These are phyloP conservation scores for Penicillium paneum DNA, from an alignment of 2,329 filamentous ascomycete genomes.

Conservation along the genomic window DNA sequence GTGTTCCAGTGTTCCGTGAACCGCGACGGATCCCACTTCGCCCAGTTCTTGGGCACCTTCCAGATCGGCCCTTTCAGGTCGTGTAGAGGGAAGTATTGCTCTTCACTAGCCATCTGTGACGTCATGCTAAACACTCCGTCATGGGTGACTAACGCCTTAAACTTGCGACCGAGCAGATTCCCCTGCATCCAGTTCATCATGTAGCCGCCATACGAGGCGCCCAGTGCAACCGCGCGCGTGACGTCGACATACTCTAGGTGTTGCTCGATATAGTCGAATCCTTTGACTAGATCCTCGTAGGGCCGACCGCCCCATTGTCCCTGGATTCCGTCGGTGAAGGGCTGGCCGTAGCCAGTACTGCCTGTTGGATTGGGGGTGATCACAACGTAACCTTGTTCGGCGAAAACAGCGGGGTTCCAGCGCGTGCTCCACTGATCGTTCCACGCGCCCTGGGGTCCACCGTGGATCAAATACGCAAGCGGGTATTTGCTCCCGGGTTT, in stretches of 20 bases:
- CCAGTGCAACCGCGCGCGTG: slow-evolving; percentile 51
- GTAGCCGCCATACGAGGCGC: slow-evolving; percentile 58
- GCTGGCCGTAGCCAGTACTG: slow-evolving; percentile 56
- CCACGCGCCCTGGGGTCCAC: slow-evolving; percentile 52
- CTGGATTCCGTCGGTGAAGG: slow-evolving; percentile 52
- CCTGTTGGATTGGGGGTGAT: slow-evolving; percentile 60
- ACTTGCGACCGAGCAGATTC: slow-evolving; percentile 53
- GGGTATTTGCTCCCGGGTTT: slow-evolving; percentile 50
- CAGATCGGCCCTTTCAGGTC: slow-evolving; percentile 52
- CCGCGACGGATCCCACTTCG: slow-evolving; percentile 56
- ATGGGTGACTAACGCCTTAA: slow-evolving; percentile 57
- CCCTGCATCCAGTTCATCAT: slow-evolving; percentile 61
- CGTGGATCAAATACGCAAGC: slow-evolving; percentile 54
- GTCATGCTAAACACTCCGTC: slow-evolving; percentile 49
- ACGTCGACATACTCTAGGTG: slow-evolving; percentile 54
- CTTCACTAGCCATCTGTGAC: slow-evolving; percentile 47
- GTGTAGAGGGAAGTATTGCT: slow-evolving; percentile 55
- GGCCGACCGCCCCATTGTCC: slow-evolving; percentile 54
- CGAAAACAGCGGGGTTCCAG: slow-evolving; percentile 57
- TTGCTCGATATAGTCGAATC: slow-evolving; percentile 51
- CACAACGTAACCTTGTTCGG: slow-evolving; percentile 60
- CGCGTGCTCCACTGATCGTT: slow-evolving; percentile 54
- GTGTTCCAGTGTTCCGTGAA: slow-evolving; percentile 71
- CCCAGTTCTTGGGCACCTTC: slow-evolving; percentile 52
- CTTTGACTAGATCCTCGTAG: slow-evolving; percentile 55